phyloP scores from a whole-genome alignment of 202 grass and related monocot species.

The Schoenoplectus tabernaemontani region DNA sequence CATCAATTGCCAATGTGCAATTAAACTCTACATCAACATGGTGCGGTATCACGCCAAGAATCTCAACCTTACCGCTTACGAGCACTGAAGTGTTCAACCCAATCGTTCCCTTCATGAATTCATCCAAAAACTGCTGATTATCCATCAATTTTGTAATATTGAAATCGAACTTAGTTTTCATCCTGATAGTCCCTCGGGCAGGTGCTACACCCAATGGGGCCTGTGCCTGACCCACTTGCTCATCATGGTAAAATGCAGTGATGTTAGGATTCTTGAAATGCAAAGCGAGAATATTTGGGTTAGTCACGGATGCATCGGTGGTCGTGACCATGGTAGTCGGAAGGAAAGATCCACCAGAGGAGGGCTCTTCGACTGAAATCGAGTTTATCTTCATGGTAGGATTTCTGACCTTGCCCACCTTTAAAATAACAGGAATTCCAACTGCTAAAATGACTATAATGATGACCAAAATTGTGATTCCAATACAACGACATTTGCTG shows the following conservation, averaged over 20 bases:
- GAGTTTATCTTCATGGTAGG: conserved; percentile 60
- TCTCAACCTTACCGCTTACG: conserved; percentile 35
- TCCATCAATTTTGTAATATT: conserved; percentile 29
- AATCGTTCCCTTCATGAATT: conserved; percentile 28
- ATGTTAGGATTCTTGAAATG: conserved; percentile 33
- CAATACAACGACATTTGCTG: conserved; percentile 22
- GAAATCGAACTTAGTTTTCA: conserved; percentile 49
- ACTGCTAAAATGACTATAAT: background rate
- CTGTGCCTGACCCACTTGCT: conserved; percentile 20
- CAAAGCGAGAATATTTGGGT: conserved; percentile 62
- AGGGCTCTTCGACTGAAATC: conserved; percentile 29
- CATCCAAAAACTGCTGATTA: conserved; percentile 29
- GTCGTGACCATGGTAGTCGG: background rate
- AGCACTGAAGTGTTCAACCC: conserved; percentile 37
- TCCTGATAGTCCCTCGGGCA: conserved; percentile 25
- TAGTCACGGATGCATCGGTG: conserved; percentile 51
- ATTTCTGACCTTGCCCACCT: conserved; percentile 41
- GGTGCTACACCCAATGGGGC: conserved; percentile 24
- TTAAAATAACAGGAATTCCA: conserved; percentile 10
- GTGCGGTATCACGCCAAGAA: conserved; percentile 29
- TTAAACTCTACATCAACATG: conserved; percentile 48
- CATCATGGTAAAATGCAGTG: conserved; percentile 40
- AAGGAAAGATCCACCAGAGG: background rate
- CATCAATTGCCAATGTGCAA: conserved; percentile 37
- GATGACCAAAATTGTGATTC: background rate